Conservation (phyloP, 305 asterid species). For the Ilex paraguariensis region DNA sequence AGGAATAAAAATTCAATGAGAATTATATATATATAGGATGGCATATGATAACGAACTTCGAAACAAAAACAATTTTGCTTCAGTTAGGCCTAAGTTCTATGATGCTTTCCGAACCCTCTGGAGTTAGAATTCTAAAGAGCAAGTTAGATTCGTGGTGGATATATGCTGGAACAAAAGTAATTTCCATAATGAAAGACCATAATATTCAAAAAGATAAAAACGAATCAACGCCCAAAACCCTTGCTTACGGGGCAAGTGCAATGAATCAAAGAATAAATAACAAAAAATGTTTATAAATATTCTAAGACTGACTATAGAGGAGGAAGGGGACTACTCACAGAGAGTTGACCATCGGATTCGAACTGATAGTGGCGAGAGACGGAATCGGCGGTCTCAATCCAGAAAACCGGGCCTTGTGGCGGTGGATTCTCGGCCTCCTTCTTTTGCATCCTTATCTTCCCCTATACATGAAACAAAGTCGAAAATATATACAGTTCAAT, state of each 20-base stretch:
- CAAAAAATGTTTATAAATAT: too few relatives aligned
- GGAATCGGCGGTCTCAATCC: slow-evolving; percentile 79
- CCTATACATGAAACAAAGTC: slow-evolving; percentile 24
- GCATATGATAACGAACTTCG: not conserved
- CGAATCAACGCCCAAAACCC: too few relatives aligned
- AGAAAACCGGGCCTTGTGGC: slow-evolving; percentile 45
- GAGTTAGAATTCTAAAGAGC: too few relatives aligned
- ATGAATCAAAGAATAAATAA: not conserved
- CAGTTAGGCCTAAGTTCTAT: not conserved
- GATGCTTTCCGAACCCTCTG: not conserved
- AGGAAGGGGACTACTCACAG: slow-evolving; percentile 33
- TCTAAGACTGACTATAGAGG: too few relatives aligned
- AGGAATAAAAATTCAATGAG: too few relatives aligned
- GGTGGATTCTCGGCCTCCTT: slow-evolving; percentile 20
- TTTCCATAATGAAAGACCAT: too few relatives aligned
- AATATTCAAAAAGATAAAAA: too few relatives aligned
- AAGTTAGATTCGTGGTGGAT: too few relatives aligned
- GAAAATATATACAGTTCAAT: not conserved
- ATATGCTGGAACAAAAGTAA: too few relatives aligned
- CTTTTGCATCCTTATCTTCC: slow-evolving; percentile 48
- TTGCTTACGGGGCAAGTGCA: too few relatives aligned
- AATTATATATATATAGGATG: too few relatives aligned
- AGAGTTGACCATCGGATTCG: slow-evolving; percentile 68
- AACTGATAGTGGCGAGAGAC: slow-evolving; percentile 67
- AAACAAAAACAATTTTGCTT: not conserved